Evolutionary conservation across 257 asterid genomes (phyloP).

Genomic region (Eucommia ulmoides): DNA sequence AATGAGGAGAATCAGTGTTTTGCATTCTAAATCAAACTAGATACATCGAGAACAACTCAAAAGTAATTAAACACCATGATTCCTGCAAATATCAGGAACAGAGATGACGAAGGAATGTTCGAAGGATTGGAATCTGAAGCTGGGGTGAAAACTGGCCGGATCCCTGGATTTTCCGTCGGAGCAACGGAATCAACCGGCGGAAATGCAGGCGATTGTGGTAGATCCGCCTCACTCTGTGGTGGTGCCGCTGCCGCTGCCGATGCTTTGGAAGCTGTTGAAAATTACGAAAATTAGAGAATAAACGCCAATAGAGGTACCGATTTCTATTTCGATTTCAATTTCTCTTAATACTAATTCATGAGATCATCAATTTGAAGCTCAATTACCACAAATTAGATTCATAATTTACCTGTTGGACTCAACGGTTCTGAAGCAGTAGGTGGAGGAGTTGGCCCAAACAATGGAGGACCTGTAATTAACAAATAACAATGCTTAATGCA

Average conservation of each 20-base stretch:
- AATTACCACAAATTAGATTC: background rate
- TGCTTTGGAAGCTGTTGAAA: slow-evolving; percentile 29
- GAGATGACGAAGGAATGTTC: no score
- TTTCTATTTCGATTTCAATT: no score
- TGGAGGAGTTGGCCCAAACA: slow-evolving; percentile 38
- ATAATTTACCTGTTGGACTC: slow-evolving; percentile 26
- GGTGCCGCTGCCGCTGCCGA: slow-evolving; percentile 23
- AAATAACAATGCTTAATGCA: background rate
- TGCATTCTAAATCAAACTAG: no score
- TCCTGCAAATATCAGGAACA: no score
- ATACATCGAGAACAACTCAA: no score
- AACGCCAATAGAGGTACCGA: background rate
- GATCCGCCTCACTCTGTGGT: slow-evolving; percentile 5
- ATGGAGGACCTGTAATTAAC: slow-evolving; percentile 33
- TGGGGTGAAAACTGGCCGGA: no score
- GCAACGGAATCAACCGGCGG: no score
- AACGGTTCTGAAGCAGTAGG: slow-evolving; percentile 17
- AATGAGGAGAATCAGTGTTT: no score
- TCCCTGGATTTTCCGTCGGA: no score
- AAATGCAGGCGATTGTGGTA: slow-evolving; percentile 24
- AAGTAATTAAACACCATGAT: no score
- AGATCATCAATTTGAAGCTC: background rate
- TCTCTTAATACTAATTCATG: no score
- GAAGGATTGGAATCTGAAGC: no score
- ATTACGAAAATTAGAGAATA: background rate